Evolutionary conservation across 495 filamentous ascomycete species (phyloP).

Genomic region (Terfezia claveryi): DNA sequence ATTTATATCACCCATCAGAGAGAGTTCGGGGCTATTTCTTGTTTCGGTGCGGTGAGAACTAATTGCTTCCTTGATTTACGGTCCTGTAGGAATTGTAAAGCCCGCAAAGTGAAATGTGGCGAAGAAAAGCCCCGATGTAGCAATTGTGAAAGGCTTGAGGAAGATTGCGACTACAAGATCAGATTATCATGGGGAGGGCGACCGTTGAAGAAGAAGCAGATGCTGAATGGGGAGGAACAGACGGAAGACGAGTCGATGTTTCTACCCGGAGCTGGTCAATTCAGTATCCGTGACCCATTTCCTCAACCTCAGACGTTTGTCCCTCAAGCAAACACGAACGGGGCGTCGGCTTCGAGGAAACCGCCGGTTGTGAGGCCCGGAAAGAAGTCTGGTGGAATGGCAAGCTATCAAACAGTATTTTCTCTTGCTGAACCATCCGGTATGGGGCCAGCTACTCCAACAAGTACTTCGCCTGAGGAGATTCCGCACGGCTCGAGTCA

Average conservation of each 20-base stretch:
- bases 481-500: background rate
- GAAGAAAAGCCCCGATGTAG: constrained; percentile 59
- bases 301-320: constrained; percentile 22
- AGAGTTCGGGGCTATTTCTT: too few relatives aligned
- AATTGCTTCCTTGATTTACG: background rate
- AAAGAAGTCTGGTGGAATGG: constrained; percentile 17
- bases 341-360: constrained; percentile 8
- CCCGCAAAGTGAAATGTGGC: constrained; percentile 70
- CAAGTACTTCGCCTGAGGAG: background rate
- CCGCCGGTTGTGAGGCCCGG: constrained; percentile 13
- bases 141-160: constrained; percentile 56
- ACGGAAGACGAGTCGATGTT: constrained; percentile 23
- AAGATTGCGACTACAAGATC: constrained; percentile 70
- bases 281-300: constrained; percentile 24
- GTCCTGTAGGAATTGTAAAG: constrained; percentile 51
- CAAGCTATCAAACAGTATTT: constrained; percentile 18
- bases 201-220: constrained; percentile 27
- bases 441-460: background rate
- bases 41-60: too few relatives aligned
- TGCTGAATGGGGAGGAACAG: constrained; percentile 19
- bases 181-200: constrained; percentile 68
- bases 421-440: constrained; percentile 13
- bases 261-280: constrained; percentile 24
- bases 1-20: background rate
- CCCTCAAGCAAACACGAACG: constrained; percentile 23